Evolutionary conservation across 768 basidiomycete genomes (phyloP), one percentile per base, ranked within the genome.

Genomic region (Lentinula sp.): DNA sequence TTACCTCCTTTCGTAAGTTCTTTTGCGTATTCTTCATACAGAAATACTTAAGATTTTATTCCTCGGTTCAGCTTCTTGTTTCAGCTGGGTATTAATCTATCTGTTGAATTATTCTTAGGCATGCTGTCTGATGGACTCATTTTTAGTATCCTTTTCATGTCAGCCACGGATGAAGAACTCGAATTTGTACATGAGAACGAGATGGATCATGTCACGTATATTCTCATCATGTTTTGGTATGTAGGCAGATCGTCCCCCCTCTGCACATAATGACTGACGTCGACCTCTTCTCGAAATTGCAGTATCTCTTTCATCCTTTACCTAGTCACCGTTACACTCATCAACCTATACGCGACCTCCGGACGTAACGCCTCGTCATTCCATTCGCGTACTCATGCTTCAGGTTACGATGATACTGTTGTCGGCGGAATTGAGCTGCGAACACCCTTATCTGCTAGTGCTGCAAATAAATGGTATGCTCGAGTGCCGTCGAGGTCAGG

Each of bases 181-280:
- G 67, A 80, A 28, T 90, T 80, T 62, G 83, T 88, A 4, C 79
- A 91, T 64, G 82, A 83, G 12, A 77, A 75, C 18, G 88, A 82
- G 46, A 92, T 96, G 85, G 95, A 96, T 70, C 92, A 94, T 67
- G 93, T 95, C 61, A 94, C 94, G 0, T 96, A 95, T 67, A 79
- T 90, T 41, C 79, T 95, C 16, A 88, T 91, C 69, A 87, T 93
- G 80, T 88, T 86, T 76, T 88, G 88, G 90, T 88, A 42, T 33
- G 80, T 28, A 28, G 28, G 28, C 28, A 28, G 28, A 28, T 28
- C 28, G 28, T 28, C 60, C 18, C 18, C 39, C 18, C n/a, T 3
- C 10, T 28, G 8, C 13, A 10, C 35, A 45, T 45, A 37, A 37
- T 65, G 37, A 52, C 61, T 58, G 20, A 45, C 37, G 18, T 23